Conservation (phyloP, 768 basidiomycete genomes). For the Russula sp. region DNA sequence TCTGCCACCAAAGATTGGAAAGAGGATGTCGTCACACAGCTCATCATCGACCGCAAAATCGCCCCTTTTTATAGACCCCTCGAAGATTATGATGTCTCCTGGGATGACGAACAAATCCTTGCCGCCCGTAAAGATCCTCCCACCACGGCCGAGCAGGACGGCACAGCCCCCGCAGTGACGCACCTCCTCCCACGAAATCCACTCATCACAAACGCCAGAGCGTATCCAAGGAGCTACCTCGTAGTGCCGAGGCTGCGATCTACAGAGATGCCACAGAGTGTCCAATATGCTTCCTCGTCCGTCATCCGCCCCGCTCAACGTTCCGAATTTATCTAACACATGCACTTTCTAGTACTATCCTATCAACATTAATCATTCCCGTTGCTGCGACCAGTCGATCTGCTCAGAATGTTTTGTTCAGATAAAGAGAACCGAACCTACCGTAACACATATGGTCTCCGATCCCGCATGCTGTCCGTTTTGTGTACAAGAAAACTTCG, state of each 20-base stretch:
- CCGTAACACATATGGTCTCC: conserved; percentile 90
- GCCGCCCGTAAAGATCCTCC: conserved; percentile 68
- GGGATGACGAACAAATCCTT: conserved; percentile 86
- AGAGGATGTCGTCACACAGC: conserved; percentile 77
- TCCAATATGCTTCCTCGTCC: conserved; percentile 95
- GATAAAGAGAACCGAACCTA: conserved; percentile 95
- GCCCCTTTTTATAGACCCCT: conserved; percentile 96
- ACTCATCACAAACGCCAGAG: conserved; percentile 54
- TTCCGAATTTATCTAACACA: conserved; percentile 22
- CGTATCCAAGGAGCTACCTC: conserved; percentile 60
- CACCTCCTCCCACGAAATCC: conserved; percentile 39
- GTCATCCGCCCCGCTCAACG: conserved; percentile 37
- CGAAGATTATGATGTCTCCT: conserved; percentile 86
- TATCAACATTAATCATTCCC: conserved; percentile 92
- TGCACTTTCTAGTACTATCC: conserved; percentile 78
- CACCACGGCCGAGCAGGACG: conserved; percentile 45
- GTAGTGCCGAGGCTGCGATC: conserved; percentile 68
- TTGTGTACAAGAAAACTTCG: conserved; percentile 97
- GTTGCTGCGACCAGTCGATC: conserved; percentile 97
- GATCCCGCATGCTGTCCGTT: conserved; percentile 97
- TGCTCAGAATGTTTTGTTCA: conserved; percentile 99
- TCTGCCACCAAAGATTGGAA: conserved; percentile 87
- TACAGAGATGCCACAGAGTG: conserved; percentile 89
- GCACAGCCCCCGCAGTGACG: conserved; percentile 46
- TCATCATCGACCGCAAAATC: conserved; percentile 83